These are phyloP conservation scores for Fraxinus xanthoxyloides DNA, from an alignment of 305 asterid genomes.

Conservation along the genomic window DNA sequence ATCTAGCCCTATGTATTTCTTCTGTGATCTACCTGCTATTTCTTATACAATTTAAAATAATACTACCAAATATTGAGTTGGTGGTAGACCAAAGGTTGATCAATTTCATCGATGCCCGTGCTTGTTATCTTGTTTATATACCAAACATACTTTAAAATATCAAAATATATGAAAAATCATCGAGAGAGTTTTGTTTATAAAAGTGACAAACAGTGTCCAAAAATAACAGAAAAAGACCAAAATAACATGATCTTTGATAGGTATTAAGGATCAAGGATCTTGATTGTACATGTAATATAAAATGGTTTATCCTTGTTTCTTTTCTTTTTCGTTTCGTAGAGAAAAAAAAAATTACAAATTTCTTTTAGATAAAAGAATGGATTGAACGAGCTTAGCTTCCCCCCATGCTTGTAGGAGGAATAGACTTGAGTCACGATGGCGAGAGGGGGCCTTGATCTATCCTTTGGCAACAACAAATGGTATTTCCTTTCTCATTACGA, in stretches of 20 bases:
- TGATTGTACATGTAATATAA: background rate
- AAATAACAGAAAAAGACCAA: background rate
- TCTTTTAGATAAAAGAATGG: background rate
- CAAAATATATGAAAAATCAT: background rate
- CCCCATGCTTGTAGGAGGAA: background rate
- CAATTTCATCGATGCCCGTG: background rate
- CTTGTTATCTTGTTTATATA: background rate
- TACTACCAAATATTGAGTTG: background rate
- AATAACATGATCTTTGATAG: background rate
- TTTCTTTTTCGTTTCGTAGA: background rate
- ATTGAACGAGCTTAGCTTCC: background rate
- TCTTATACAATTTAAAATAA: background rate
- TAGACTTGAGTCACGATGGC: background rate
- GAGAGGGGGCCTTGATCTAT: background rate
- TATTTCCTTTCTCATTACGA: background rate
- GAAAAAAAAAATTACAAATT: background rate
- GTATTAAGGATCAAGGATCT: background rate
- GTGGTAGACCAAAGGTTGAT: background rate
- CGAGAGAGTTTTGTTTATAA: background rate
- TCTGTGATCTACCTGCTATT: background rate
- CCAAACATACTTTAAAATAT: background rate
- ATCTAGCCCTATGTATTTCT: conserved; percentile 21
- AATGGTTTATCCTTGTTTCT: background rate
- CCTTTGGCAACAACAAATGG: background rate
- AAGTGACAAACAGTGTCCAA: background rate